These are phyloP conservation scores for Hymenoscyphus infarciens DNA, from an alignment of 2,329 filamentous ascomycete genomes.

Conservation along the genomic window DNA sequence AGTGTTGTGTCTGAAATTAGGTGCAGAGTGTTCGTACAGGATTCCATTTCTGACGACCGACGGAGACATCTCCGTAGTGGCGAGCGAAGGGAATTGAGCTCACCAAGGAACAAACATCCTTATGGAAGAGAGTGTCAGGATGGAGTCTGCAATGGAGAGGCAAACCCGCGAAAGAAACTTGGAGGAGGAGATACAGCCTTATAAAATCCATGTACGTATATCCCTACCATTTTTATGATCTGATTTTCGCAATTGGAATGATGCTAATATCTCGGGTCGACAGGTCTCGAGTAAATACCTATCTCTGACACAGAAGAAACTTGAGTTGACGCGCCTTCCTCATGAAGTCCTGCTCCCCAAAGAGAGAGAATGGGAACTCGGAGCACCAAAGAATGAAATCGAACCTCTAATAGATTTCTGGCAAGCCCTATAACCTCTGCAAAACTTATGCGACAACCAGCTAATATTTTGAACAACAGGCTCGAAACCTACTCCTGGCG, in stretches of 20 bases:
- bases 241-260: not conserved
- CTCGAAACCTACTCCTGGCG: constrained; percentile 65
- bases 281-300: constrained; percentile 66
- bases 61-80: no score
- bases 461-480: constrained; percentile 41
- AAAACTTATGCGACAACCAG: not conserved
- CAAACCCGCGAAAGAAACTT: no score
- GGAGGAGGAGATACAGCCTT: constrained; percentile 49
- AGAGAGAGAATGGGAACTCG: constrained; percentile 51
- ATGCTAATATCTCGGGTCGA: constrained; percentile 2
- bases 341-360: constrained; percentile 50
- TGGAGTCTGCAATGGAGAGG: no score
- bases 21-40: no score
- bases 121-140: no score
- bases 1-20: no score
- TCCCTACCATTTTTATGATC: no score
- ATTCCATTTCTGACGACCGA: no score
- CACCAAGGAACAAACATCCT: no score
- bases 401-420: constrained; percentile 65
- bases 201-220: constrained; percentile 53
- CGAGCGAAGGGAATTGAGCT: no score
- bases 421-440: constrained; percentile 37
- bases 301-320: constrained; percentile 62
- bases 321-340: constrained; percentile 63
- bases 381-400: constrained; percentile 52